phyloP scores from a whole-genome alignment of 1,284 basidiomycete genomes.

The Boletus sp. region DNA sequence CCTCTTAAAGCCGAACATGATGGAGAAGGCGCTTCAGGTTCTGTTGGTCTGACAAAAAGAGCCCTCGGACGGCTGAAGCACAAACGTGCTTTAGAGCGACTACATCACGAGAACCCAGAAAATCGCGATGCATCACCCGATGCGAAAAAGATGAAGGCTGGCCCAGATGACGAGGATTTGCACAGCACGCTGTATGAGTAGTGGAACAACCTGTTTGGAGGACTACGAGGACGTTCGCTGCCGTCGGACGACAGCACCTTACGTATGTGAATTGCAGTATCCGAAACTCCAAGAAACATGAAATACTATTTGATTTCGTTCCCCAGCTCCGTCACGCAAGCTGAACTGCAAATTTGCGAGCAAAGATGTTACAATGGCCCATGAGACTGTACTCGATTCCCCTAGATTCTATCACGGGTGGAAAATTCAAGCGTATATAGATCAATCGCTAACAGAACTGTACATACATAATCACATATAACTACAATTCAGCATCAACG shows the following conservation, averaged over 20 bases:
- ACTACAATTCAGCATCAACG: background rate
- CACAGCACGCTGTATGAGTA: background rate
- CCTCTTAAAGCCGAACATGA: conserved; percentile 8
- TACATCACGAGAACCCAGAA: conserved; percentile 14
- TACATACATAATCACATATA: background rate
- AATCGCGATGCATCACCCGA: conserved; percentile 1
- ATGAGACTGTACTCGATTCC: too few species aligned
- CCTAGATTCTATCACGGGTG: too few species aligned
- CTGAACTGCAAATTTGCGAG: too few species aligned
- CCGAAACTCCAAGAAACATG: too few species aligned
- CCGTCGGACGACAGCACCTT: too few species aligned
- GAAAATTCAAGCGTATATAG: background rate
- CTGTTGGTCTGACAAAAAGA: conserved; percentile 36
- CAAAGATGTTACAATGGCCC: too few species aligned
- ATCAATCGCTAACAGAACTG: background rate
- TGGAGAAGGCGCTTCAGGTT: conserved; percentile 12
- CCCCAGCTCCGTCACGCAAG: too few species aligned
- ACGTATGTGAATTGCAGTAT: too few species aligned
- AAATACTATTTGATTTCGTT: too few species aligned
- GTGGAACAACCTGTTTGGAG: background rate
- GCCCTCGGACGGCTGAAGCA: conserved; percentile 49
- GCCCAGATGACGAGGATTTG: conserved; percentile 4
- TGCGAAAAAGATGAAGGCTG: conserved; percentile 23
- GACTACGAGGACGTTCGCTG: too few species aligned
- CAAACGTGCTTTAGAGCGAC: conserved; percentile 34